Conservation (phyloP, 2,329 filamentous ascomycete genomes). For the Onygenales sp. region DNA sequence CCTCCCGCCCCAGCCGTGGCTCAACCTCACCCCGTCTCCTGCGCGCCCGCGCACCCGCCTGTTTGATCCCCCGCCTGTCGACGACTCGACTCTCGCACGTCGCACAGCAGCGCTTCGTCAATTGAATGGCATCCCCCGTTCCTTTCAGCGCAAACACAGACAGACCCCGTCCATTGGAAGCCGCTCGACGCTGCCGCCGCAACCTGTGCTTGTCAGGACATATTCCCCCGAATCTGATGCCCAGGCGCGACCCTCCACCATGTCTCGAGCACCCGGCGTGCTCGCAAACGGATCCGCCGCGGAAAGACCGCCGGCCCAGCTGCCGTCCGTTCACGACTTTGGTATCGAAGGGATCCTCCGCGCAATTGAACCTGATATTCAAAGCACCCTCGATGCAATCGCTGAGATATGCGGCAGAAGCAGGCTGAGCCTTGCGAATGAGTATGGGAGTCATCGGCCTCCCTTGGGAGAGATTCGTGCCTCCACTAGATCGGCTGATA, state of each 20-base stretch:
- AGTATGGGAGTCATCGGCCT: conserved; percentile 53
- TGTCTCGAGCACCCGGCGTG: conserved; percentile 24
- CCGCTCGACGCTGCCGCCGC: conserved; percentile 23
- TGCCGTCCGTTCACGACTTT: conserved; percentile 44
- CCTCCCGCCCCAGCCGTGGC: conserved; percentile 22
- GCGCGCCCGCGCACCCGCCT: conserved; percentile 17
- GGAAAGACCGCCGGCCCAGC: conserved; percentile 18
- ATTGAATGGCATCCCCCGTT: conserved; percentile 19
- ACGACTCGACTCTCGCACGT: conserved; percentile 23
- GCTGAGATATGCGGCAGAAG: conserved; percentile 55
- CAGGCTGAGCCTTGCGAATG: conserved; percentile 51
- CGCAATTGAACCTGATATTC: conserved; percentile 50
- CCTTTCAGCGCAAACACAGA: conserved; percentile 18
- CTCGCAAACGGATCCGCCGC: conserved; percentile 17
- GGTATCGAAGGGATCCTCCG: conserved; percentile 47
- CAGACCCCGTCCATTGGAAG: conserved; percentile 15
- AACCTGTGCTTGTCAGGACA: conserved; percentile 35
- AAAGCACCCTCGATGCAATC: conserved; percentile 50
- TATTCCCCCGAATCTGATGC: conserved; percentile 30
- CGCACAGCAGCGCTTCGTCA: conserved; percentile 25
- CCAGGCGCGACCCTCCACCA: conserved; percentile 19
- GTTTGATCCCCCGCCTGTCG: conserved; percentile 13
- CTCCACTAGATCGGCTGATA: conserved; percentile 14
- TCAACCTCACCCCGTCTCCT: conserved; percentile 19
- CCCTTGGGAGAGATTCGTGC: conserved; percentile 49